Evolutionary conservation across 257 asterid genomes (phyloP).

Genomic region (Solanum lycopersicoides): DNA sequence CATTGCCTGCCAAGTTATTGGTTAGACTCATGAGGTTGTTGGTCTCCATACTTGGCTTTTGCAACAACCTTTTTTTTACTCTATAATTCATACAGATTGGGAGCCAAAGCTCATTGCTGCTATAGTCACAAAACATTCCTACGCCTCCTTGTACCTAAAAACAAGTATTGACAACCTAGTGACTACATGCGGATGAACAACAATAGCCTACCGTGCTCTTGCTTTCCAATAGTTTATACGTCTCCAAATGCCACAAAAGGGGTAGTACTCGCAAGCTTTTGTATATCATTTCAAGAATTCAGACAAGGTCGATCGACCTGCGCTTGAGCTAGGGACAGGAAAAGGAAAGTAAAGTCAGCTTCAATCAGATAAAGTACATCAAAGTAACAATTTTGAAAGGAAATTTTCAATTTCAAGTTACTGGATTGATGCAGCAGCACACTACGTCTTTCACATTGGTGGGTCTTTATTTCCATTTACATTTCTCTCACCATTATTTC

Average conservation of each 20-base stretch:
- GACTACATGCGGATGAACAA: not conserved
- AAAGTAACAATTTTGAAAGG: not conserved
- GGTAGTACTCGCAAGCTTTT: not conserved
- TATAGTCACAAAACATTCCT: not conserved
- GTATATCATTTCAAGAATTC: constrained; percentile 1
- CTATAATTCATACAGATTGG: not conserved
- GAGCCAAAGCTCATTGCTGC: not conserved
- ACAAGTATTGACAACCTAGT: not conserved
- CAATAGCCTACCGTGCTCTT: not conserved
- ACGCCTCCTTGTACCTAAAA: not conserved
- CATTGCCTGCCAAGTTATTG: constrained; percentile 2
- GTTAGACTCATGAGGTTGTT: not conserved
- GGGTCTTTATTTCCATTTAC: not conserved
- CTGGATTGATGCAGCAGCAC: not conserved
- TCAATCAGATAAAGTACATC: not conserved
- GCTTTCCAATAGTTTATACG: not conserved
- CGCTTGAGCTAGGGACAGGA: constrained; percentile 21
- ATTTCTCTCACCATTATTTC: not conserved
- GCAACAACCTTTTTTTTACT: not conserved
- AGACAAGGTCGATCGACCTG: constrained; percentile 20
- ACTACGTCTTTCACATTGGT: not conserved
- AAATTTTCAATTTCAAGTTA: not conserved
- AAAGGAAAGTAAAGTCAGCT: not conserved
- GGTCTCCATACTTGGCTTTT: not conserved
- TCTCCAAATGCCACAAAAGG: not conserved